These are phyloP conservation scores for Backusella parvicylindrica DNA, from an alignment of 192 early-diverging fungal species.

Conservation along the genomic window DNA sequence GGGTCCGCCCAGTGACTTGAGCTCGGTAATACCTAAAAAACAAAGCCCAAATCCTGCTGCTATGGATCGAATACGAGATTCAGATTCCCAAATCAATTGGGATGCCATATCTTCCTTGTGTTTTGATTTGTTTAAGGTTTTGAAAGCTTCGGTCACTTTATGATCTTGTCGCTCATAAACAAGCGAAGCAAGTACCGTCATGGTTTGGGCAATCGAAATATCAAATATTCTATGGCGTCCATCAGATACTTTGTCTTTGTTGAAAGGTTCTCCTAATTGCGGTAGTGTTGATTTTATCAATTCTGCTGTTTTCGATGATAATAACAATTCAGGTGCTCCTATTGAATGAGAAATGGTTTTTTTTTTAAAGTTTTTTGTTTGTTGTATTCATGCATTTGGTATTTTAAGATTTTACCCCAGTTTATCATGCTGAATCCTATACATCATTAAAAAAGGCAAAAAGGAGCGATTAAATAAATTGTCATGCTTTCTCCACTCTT, in stretches of 20 bases:
- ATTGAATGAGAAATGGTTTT: neutral
- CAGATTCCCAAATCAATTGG: slow-evolving; percentile 28
- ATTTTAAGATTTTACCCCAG: slow-evolving; percentile 32
- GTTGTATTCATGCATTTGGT: neutral
- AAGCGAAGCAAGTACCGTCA: slow-evolving; percentile 42
- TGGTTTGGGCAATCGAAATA: slow-evolving; percentile 36
- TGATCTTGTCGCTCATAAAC: slow-evolving; percentile 47
- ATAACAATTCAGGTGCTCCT: slow-evolving; percentile 25
- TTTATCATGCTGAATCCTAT: slow-evolving; percentile 33
- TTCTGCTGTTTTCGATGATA: neutral
- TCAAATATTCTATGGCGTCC: slow-evolving; percentile 26
- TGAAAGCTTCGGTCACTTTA: slow-evolving; percentile 36
- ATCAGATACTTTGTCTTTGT: neutral
- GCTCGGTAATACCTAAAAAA: slow-evolving; percentile 44
- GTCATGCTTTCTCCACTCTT: too few species aligned
- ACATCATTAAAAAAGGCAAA: neutral
- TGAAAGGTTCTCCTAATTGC: neutral
- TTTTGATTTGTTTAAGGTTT: neutral
- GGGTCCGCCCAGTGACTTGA: slow-evolving; percentile 45
- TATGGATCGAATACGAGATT: slow-evolving; percentile 30
- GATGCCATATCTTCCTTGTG: neutral
- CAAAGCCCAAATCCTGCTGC: slow-evolving; percentile 26
- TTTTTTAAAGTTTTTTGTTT: neutral
- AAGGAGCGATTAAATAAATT: neutral
- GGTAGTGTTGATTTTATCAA: slow-evolving; percentile 18